A percentile compares a stretch with the other conserved stretches of the same genome.
These are phyloP conservation scores for Effrenium voratum DNA, from an alignment of 73 alveolate species.

Conservation along the genomic window DNA sequence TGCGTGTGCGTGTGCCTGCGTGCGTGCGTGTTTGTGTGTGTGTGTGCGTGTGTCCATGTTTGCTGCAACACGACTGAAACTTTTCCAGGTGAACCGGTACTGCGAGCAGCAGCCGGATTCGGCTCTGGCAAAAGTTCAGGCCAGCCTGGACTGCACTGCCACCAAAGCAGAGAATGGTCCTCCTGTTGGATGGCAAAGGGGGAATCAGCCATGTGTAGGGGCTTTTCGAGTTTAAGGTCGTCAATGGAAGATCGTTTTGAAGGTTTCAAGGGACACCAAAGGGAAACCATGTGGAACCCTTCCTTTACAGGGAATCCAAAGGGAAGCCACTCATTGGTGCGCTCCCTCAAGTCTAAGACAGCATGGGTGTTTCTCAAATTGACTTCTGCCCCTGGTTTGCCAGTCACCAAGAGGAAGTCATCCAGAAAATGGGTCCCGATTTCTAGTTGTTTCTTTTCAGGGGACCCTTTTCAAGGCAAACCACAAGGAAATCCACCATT, in stretches of 20 bases:
- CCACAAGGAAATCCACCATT: background rate
- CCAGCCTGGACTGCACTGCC: background rate
- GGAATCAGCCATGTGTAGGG: background rate
- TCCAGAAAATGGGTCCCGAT: background rate
- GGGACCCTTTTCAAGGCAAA: too few relatives aligned
- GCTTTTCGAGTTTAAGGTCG: background rate
- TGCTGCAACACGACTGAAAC: background rate
- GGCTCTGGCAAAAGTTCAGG: conserved; percentile 52
- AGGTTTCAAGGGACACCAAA: background rate
- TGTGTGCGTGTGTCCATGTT: background rate
- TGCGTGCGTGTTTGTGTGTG: too few relatives aligned
- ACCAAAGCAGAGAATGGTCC: background rate
- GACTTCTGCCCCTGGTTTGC: too few relatives aligned
- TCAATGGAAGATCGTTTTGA: too few relatives aligned
- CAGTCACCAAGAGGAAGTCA: background rate
- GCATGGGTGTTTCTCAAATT: too few relatives aligned
- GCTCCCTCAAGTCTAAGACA: too few relatives aligned
- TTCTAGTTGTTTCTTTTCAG: background rate
- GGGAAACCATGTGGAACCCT: background rate
- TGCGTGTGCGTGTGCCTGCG: background rate
- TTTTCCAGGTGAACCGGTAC: conserved; percentile 22
- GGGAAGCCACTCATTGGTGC: too few relatives aligned
- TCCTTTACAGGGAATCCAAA: too few relatives aligned
- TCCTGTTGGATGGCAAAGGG: background rate
- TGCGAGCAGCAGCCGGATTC: conserved; percentile 43